Conservation (phyloP, 1,284 basidiomycete species). For the Cryptococcus depauperatus region DNA sequence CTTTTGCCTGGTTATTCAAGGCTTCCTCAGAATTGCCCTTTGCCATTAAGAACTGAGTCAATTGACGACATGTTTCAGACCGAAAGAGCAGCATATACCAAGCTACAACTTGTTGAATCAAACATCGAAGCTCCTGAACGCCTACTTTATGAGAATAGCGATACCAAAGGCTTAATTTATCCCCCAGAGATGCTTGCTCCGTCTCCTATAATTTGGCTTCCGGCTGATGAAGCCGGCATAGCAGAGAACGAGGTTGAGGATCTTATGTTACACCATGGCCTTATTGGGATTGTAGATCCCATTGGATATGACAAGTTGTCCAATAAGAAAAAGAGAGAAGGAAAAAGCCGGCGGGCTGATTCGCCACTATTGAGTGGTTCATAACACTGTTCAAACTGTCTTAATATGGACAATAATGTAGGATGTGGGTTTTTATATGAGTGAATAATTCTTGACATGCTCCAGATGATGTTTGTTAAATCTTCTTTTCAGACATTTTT, state of each 20-base stretch:
- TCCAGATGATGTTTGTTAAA: too few species aligned
- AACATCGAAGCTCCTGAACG: background rate
- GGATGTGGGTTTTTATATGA: too few species aligned
- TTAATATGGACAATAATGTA: too few species aligned
- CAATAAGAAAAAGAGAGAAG: too few species aligned
- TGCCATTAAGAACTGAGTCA: conserved; percentile 55
- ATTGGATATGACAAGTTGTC: too few species aligned
- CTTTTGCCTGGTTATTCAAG: conserved; percentile 20
- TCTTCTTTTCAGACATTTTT: too few species aligned
- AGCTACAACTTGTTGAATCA: conserved; percentile 6
- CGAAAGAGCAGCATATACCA: conserved; percentile 49
- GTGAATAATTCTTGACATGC: too few species aligned
- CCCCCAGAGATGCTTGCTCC: conserved; percentile 69
- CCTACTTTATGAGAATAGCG: conserved; percentile 1
- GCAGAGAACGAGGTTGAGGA: conserved; percentile 37
- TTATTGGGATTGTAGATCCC: conserved; percentile 26
- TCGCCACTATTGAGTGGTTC: too few species aligned
- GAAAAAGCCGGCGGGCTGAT: too few species aligned
- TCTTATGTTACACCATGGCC: conserved; percentile 21
- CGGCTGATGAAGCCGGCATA: conserved; percentile 62
- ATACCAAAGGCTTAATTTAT: conserved; percentile 55
- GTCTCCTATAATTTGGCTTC: conserved; percentile 68
- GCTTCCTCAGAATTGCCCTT: conserved; percentile 14
- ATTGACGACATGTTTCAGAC: conserved; percentile 68
- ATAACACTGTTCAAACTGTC: too few species aligned